Percentiles rank a stretch among this genome's conserved stretches.
Conservation (phyloP, 2,329 filamentous ascomycete species). For the Lachnellula willkommii region DNA sequence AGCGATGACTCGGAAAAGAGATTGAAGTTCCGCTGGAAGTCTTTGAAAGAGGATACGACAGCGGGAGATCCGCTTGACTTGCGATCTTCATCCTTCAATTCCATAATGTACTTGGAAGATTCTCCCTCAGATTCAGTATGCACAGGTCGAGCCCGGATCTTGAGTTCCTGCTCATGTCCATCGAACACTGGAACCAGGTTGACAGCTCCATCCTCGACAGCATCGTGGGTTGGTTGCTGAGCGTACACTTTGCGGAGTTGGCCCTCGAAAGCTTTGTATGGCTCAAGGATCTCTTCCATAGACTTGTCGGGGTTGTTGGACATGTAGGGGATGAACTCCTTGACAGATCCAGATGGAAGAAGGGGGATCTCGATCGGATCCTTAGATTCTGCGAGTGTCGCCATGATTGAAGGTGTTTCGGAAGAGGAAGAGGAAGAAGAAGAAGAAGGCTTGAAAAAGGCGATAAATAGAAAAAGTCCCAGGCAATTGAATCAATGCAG, state of each 20-base stretch:
- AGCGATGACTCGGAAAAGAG: constrained; percentile 77
- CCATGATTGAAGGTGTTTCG: constrained; percentile 1
- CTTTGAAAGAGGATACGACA: constrained; percentile 58
- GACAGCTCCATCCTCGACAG: constrained; percentile 50
- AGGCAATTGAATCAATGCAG: too few relatives aligned
- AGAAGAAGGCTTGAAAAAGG: too few relatives aligned
- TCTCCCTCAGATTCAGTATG: constrained; percentile 53
- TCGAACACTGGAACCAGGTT: constrained; percentile 65
- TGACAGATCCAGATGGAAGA: constrained; percentile 22
- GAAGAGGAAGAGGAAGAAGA: too few relatives aligned
- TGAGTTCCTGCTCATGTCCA: constrained; percentile 50
- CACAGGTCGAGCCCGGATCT: constrained; percentile 56
- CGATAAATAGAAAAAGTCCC: too few relatives aligned
- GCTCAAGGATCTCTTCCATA: constrained; percentile 54
- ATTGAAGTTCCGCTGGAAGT: constrained; percentile 74
- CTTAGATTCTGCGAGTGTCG: neutral
- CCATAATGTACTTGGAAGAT: constrained; percentile 64
- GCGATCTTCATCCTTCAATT: constrained; percentile 56
- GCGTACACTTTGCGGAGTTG: constrained; percentile 63
- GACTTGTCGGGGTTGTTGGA: constrained; percentile 47
- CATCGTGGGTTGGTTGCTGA: constrained; percentile 57
- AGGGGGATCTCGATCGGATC: constrained; percentile 21
- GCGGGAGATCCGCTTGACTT: constrained; percentile 59
- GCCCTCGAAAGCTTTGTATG: constrained; percentile 64
- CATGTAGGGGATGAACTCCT: constrained; percentile 43